phyloP scores from a whole-genome alignment of 257 asterid genomes.

The Leonotis leonurus region DNA sequence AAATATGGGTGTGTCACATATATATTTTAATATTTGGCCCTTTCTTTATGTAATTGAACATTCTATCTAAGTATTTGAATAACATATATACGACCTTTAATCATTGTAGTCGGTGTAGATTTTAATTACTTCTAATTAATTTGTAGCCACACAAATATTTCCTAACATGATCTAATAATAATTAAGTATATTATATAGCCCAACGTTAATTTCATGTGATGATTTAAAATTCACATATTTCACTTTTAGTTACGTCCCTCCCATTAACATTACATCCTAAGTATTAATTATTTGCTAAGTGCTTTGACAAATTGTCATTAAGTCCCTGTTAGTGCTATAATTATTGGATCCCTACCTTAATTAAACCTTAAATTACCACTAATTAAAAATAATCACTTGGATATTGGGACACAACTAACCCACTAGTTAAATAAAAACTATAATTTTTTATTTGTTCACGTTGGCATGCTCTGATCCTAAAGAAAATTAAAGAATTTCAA shows the following conservation, averaged over 20 bases:
- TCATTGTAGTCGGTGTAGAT: background rate
- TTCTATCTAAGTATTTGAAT: background rate
- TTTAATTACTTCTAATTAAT: background rate
- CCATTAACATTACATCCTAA: slow-evolving; percentile 1
- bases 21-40: no score
- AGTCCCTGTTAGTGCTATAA: background rate
- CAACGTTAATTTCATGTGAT: background rate
- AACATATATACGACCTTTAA: background rate
- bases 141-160: background rate
- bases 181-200: no score
- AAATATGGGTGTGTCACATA: no score
- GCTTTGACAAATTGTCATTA: background rate
- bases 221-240: background rate
- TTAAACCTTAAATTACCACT: background rate
- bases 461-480: background rate
- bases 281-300: background rate
- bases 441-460: background rate
- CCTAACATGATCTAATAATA: background rate
- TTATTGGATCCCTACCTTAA: background rate
- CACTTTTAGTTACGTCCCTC: background rate
- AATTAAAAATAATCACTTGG: background rate
- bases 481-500: background rate
- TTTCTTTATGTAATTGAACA: background rate
- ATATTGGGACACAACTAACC: slow-evolving; percentile 2
- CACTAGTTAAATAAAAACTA: background rate